A percentile compares a stretch with the other conserved stretches of the same genome.
Conservation (phyloP, 106 monocot species). For the Dendrobium huoshanense region DNA sequence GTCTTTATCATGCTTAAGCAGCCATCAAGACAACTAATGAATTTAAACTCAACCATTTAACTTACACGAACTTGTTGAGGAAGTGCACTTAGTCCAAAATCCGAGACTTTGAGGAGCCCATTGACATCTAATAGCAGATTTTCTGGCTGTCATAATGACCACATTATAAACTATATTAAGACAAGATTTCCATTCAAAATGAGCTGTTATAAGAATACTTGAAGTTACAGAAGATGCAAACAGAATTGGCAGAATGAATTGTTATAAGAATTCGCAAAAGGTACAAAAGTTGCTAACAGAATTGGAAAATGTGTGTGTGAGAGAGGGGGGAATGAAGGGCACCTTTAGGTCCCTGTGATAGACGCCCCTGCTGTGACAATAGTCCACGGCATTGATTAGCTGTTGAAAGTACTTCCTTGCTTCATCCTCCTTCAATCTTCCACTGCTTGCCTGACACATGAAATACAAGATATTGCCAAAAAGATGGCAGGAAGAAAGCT, state of each 20-base stretch:
- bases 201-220: not conserved
- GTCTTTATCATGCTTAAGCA: not conserved
- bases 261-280: not conserved
- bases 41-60: conserved; percentile 7
- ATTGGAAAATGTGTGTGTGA: not conserved
- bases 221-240: too few relatives aligned
- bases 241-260: not conserved
- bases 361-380: conserved; percentile 92
- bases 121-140: conserved; percentile 71
- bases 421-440: conserved; percentile 85
- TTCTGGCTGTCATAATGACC: conserved; percentile 35
- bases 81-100: conserved; percentile 94
- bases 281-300: not conserved
- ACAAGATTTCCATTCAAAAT: not conserved
- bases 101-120: conserved; percentile 80
- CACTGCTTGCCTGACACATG: conserved; percentile 42
- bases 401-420: conserved; percentile 96
- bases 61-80: conserved; percentile 76
- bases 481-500: not conserved
- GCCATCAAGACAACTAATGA: not conserved
- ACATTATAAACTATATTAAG: conserved; percentile 3
- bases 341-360: conserved; percentile 96
- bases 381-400: conserved; percentile 88
- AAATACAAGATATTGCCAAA: not conserved
- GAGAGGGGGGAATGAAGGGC: not conserved